phyloP scores from a whole-genome alignment of 805 yeast genomes.

The Candida loeiensis region DNA sequence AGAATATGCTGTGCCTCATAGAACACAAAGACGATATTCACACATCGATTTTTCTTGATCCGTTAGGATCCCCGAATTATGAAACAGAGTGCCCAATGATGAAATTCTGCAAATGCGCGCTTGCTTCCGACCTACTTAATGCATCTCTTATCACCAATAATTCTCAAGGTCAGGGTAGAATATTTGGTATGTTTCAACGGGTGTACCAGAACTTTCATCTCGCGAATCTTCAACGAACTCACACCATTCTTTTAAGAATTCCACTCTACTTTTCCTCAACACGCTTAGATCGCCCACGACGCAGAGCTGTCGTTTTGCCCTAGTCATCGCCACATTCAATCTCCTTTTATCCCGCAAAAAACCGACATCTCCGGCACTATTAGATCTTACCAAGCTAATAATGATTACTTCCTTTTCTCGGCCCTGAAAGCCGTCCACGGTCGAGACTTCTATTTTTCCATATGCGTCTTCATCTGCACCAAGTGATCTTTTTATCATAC shows the following conservation, averaged over 20 bases:
- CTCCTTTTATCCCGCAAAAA: conserved; percentile 77
- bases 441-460: conserved; percentile 63
- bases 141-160: conserved; percentile 16
- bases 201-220: conserved; percentile 1
- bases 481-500: conserved; percentile 49
- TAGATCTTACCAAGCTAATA: conserved; percentile 77
- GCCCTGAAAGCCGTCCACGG: conserved; percentile 97
- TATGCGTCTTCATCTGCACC: conserved; percentile 27
- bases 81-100: no score
- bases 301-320: conserved; percentile 82
- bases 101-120: no score
- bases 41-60: no score
- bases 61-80: no score
- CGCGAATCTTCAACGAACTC: conserved; percentile 58
- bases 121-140: neutral
- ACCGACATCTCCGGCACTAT: conserved; percentile 68
- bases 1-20: no score
- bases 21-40: no score
- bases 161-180: conserved; percentile 53
- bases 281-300: conserved; percentile 85
- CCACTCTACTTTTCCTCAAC: conserved; percentile 39
- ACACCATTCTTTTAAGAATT: conserved; percentile 63
- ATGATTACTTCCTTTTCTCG: conserved; percentile 87
- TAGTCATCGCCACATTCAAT: conserved; percentile 88
- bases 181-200: conserved; percentile 43